Base-by-base conservation (phyloP, 139 green algal genomes). In the Tetradesmus lagerheimii region DNA sequence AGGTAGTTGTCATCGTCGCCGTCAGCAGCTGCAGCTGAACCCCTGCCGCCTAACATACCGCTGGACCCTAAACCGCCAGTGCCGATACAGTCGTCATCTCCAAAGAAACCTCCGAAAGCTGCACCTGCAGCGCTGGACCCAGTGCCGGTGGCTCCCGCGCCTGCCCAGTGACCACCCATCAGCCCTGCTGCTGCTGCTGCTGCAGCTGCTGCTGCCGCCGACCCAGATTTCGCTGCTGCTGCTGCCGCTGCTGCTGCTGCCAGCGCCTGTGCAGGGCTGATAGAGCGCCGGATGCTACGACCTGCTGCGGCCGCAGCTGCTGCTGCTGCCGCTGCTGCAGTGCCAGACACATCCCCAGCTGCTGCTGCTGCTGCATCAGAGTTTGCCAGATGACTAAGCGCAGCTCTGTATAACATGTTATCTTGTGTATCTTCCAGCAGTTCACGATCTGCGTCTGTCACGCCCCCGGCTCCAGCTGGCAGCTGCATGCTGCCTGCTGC, bases 131-230 rank as follows among this genome's bases (percentile, higher is more conserved):
- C 35, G 25, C 75, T 81, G 1, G 35, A n/a, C 35, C 75, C 35
- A 39, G 35, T 81, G 31, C 71, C 34, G 15, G 71, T 80, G 9
- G 15, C 75, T 38, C 20, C 35, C 9, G 75, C 35, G 16, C 75
- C 35, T 25, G 34, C 16, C 75, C 75, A 47, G 75, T 81, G 35
- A 47, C 35, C 35, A 27, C 75, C 35, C 75, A 29, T n/a, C 35
- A 88, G 18, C 8, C 64, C 83, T 64, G 57, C 62, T 80, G 83
- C 83, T 88, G 83, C 81, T 64, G 82, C 83, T 80, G 82, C 82
- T 50, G 82, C 82, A 35, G 82, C 9, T 25, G 9, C 39, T 43
- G 37, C 79, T 29, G 79, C 79, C 8, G 23, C 62, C 1, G 18
- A 74, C n/a, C 50, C 80, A 75, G 80, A 38, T 8, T 35, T 39